Evolutionary conservation across 768 basidiomycete genomes (phyloP).

Genomic region (Lactarius hatsudake): DNA sequence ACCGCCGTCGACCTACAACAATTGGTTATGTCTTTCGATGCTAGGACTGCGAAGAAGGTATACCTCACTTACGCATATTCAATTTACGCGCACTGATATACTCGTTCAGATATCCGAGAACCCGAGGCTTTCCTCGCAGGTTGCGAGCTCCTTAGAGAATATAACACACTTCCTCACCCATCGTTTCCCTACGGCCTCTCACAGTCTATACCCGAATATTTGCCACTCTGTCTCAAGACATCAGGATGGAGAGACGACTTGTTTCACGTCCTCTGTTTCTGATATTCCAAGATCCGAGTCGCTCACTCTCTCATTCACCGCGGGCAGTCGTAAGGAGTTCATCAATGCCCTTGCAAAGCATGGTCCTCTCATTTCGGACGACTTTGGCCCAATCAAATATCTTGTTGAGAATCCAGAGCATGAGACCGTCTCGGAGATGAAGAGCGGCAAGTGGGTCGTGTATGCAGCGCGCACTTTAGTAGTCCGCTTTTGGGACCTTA

Average conservation of each 20-base stretch:
- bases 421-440: conserved; percentile 67
- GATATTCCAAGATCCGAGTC: conserved; percentile 39
- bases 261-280: conserved; percentile 41
- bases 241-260: conserved; percentile 33
- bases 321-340: conserved; percentile 52
- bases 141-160: conserved; percentile 47
- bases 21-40: conserved; percentile 57
- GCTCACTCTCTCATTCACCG: conserved; percentile 51
- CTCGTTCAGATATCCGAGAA: conserved; percentile 18
- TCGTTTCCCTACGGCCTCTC: conserved; percentile 41
- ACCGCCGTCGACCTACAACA: conserved; percentile 69
- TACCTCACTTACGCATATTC: conserved; percentile 14
- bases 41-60: conserved; percentile 37
- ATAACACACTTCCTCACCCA: conserved; percentile 49
- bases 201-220: conserved; percentile 47
- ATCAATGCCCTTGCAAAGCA: conserved; percentile 39
- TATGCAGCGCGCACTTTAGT: conserved; percentile 78
- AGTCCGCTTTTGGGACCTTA: conserved; percentile 80
- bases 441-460: conserved; percentile 82
- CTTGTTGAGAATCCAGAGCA: conserved; percentile 47
- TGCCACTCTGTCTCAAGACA: conserved; percentile 42
- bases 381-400: conserved; percentile 46
- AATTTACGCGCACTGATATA: background rate
- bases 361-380: conserved; percentile 32
- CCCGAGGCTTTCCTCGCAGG: conserved; percentile 33